A percentile compares a stretch with the other conserved stretches of the same genome.
These are phyloP conservation scores for Craterostigma plantagineum DNA, from an alignment of 257 asterid species.

Conservation along the genomic window DNA sequence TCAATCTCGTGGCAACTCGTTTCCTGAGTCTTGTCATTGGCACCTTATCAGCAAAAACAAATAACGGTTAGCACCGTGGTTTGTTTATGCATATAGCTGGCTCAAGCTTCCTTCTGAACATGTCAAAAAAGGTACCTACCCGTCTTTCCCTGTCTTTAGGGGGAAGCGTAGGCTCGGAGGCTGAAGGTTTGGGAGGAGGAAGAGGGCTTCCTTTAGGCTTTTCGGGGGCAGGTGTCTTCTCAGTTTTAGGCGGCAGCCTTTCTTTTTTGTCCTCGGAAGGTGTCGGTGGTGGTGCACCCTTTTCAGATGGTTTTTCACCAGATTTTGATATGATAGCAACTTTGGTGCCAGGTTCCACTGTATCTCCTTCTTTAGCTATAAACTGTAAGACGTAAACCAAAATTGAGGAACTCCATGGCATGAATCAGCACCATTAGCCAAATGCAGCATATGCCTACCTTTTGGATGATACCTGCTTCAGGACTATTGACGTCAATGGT, in stretches of 20 bases:
- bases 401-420: slow-evolving; percentile 7
- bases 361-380: slow-evolving; percentile 86
- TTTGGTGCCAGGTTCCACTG: slow-evolving; percentile 84
- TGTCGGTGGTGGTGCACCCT: slow-evolving; percentile 35
- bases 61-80: neutral
- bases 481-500: slow-evolving; percentile 97
- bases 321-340: slow-evolving; percentile 84
- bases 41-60: slow-evolving; percentile 29
- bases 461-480: slow-evolving; percentile 86
- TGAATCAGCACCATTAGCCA: slow-evolving; percentile 2
- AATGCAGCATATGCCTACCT: slow-evolving; percentile 28
- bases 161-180: slow-evolving; percentile 87
- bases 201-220: slow-evolving; percentile 35
- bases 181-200: slow-evolving; percentile 47
- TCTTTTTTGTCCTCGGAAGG: slow-evolving; percentile 37
- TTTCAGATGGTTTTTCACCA: slow-evolving; percentile 57
- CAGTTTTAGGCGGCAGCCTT: slow-evolving; percentile 39
- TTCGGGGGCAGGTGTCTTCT: slow-evolving; percentile 30
- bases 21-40: slow-evolving; percentile 98
- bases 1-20: slow-evolving; percentile 82
- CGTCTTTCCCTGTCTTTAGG: slow-evolving; percentile 97
- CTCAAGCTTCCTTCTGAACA: neutral
- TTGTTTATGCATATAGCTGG: neutral
- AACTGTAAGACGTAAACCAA: slow-evolving; percentile 22
- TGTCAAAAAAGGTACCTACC: slow-evolving; percentile 20